Conservation (phyloP, 2,329 filamentous ascomycete species). For the Pseudogymnoascus sp. region DNA sequence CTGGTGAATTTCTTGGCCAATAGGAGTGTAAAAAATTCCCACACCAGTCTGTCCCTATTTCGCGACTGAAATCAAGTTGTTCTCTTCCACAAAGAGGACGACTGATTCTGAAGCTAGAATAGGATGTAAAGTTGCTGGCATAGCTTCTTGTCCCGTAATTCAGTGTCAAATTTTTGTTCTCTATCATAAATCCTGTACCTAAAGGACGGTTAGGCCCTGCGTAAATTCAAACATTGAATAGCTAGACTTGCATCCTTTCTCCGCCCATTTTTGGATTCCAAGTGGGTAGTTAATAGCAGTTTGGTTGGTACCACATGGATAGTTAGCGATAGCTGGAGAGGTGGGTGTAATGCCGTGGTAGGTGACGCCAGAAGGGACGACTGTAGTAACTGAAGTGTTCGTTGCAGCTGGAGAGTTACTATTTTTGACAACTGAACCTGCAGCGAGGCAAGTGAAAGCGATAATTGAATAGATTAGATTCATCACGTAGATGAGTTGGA, state of each 20-base stretch:
- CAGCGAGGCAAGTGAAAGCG: too few species aligned
- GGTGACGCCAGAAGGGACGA: not conserved
- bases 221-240: not conserved
- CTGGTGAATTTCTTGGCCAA: not conserved
- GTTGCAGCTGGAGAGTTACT: not conserved
- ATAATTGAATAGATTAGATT: not conserved
- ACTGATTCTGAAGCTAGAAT: not conserved
- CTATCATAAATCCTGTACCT: too few species aligned
- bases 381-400: not conserved
- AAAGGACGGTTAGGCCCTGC: too few species aligned
- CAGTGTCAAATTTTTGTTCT: too few species aligned
- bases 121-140: not conserved
- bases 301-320: too few species aligned
- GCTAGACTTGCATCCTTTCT: not conserved
- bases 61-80: not conserved
- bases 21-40: not conserved
- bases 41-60: not conserved
- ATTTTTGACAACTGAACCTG: not conserved
- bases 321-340: too few species aligned
- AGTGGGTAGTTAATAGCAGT: too few species aligned
- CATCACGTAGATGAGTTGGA: not conserved
- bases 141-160: too few species aligned
- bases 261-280: not conserved
- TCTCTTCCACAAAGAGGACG: not conserved
- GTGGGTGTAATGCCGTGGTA: too few species aligned